phyloP scores from a whole-genome alignment of 345 rosid species.

The Mangifera indica region DNA sequence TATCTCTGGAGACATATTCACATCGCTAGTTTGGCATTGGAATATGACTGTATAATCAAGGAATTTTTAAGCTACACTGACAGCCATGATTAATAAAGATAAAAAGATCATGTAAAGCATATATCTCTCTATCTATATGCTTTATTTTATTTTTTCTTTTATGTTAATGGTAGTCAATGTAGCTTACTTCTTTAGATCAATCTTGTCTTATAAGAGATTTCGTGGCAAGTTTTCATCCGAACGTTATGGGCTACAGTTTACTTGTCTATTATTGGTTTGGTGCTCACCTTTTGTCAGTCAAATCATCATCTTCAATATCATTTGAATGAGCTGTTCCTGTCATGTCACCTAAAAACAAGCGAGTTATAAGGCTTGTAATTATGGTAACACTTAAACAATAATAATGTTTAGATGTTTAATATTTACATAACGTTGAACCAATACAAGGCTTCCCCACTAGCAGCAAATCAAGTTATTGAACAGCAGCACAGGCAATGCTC shows the following conservation, averaged over 20 bases:
- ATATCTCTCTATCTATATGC: background rate
- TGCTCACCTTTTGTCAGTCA: conserved; percentile 47
- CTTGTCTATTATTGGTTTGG: conserved; percentile 40
- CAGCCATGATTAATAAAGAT: background rate
- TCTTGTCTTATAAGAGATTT: background rate
- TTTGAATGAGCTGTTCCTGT: conserved; percentile 62
- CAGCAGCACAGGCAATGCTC: background rate
- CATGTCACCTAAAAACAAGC: conserved; percentile 39
- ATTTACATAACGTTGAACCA: conserved; percentile 9
- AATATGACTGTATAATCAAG: background rate
- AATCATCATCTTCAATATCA: conserved; percentile 53
- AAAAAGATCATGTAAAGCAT: background rate
- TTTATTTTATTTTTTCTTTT: background rate
- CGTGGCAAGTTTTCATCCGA: conserved; percentile 22
- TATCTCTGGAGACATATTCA: background rate
- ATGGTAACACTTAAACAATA: background rate
- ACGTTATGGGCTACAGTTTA: conserved; percentile 19
- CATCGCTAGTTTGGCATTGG: background rate
- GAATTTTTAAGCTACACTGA: background rate
- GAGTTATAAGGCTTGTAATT: background rate
- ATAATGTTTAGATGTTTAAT: conserved; percentile 12
- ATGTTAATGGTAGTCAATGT: background rate
- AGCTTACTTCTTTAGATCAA: background rate
- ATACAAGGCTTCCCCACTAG: background rate
- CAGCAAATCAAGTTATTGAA: background rate